Evolutionary conservation across 495 filamentous ascomycete genomes (phyloP).

Genomic region (Penicillium riverlandense): DNA sequence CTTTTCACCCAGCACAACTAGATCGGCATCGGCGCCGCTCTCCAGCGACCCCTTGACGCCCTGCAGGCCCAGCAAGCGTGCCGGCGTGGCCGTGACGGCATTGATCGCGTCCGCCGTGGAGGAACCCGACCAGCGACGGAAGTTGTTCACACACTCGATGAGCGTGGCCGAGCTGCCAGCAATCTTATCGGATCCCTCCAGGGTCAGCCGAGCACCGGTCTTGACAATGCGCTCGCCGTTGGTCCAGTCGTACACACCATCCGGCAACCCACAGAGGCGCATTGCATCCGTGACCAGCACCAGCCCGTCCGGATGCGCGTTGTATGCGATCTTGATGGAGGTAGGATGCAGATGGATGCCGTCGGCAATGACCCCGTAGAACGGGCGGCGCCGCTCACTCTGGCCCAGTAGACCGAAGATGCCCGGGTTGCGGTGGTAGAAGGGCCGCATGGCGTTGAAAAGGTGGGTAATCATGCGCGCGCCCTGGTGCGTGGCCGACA

Average conservation of each 20-base stretch:
- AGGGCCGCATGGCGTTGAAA: conserved; percentile 84
- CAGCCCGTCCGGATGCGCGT: conserved; percentile 44
- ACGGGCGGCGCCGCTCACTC: conserved; percentile 40
- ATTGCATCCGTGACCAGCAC: conserved; percentile 59
- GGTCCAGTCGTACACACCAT: conserved; percentile 72
- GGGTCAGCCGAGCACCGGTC: conserved; percentile 54
- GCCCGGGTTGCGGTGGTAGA: conserved; percentile 79
- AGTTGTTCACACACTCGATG: conserved; percentile 76
- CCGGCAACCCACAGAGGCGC: conserved; percentile 58
- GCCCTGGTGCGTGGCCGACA: conserved; percentile 56
- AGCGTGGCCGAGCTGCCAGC: conserved; percentile 65
- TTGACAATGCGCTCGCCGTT: conserved; percentile 69
- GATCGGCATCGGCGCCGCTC: conserved; percentile 69
- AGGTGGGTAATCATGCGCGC: conserved; percentile 83
- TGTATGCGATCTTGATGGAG: conserved; percentile 53
- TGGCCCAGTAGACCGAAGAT: conserved; percentile 68
- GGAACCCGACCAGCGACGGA: conserved; percentile 61
- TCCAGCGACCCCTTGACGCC: conserved; percentile 60
- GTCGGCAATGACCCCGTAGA: conserved; percentile 55
- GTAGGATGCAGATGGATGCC: conserved; percentile 57
- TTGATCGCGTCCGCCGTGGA: conserved; percentile 57
- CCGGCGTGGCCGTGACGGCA: conserved; percentile 66
- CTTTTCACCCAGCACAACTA: conserved; percentile 60
- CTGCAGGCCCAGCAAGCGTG: conserved; percentile 61
- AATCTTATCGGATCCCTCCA: conserved; percentile 66